phyloP scores from a whole-genome alignment of 2,329 filamentous ascomycete genomes.

The Epichloe uncinata region DNA sequence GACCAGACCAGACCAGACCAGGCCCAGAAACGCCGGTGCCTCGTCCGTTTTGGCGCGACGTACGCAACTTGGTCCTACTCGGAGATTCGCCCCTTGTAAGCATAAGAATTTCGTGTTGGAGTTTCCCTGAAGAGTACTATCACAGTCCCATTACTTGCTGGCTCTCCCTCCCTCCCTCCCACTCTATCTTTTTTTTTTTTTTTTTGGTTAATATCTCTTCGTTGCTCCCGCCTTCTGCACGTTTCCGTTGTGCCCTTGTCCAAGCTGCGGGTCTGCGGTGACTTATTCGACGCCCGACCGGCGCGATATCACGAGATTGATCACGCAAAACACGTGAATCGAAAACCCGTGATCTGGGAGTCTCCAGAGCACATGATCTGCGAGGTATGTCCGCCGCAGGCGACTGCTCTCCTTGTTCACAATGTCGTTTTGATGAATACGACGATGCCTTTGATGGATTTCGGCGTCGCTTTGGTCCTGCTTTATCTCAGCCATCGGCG shows the following conservation, averaged over 20 bases:
- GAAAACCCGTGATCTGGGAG: conserved; percentile 30
- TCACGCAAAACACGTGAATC: conserved; percentile 32
- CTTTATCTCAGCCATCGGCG: not conserved
- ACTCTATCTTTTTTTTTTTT: too few relatives aligned
- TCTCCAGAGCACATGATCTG: conserved; percentile 30
- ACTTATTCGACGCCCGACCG: conserved; percentile 17
- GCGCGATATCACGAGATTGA: conserved; percentile 37
- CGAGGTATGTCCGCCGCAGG: conserved; percentile 26
- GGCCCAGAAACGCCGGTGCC: conserved; percentile 1
- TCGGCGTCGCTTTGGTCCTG: not conserved
- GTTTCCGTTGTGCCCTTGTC: conserved; percentile 1
- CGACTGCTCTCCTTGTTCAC: conserved; percentile 9
- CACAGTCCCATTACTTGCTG: not conserved
- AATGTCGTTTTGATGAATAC: conserved; percentile 8
- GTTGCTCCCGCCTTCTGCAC: not conserved
- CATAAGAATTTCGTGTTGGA: conserved; percentile 14
- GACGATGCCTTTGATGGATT: conserved; percentile 1
- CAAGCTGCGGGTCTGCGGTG: conserved; percentile 10
- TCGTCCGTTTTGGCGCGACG: conserved; percentile 1
- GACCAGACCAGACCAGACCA: not conserved
- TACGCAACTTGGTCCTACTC: conserved; percentile 4
- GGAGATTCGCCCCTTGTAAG: conserved; percentile 9
- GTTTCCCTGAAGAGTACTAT: not conserved
- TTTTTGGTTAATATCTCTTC: not conserved
- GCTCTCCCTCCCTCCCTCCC: not conserved